Percentiles rank a stretch among this genome's conserved stretches.
Evolutionary conservation across 495 filamentous ascomycete genomes (phyloP).

Genomic region (Hypoxylon trugodes): DNA sequence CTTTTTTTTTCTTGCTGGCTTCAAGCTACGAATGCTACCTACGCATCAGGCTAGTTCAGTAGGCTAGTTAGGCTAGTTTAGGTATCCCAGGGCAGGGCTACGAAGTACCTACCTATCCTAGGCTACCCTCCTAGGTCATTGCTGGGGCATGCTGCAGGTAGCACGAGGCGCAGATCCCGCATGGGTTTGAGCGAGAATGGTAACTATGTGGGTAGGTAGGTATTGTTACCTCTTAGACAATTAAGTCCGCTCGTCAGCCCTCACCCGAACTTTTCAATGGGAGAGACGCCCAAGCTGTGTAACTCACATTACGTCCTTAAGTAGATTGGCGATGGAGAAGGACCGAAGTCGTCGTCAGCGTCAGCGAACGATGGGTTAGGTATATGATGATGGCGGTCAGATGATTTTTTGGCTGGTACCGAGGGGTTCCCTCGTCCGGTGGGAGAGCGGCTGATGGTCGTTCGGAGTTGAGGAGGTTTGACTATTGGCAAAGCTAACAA

Average conservation of each 20-base stretch:
- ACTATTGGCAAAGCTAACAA: not conserved
- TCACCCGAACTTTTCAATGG: not conserved
- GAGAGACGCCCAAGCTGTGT: conserved; percentile 3
- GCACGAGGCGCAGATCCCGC: conserved; percentile 37
- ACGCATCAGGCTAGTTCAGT: conserved; percentile 29
- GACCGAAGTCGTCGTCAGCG: conserved; percentile 34
- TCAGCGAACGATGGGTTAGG: conserved; percentile 27
- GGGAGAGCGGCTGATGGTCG: conserved; percentile 16
- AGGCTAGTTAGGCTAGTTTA: conserved; percentile 22
- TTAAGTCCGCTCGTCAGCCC: conserved; percentile 7
- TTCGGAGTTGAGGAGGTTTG: not conserved
- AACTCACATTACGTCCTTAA: conserved; percentile 6
- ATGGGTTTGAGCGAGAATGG: conserved; percentile 9
- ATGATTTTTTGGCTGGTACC: conserved; percentile 13
- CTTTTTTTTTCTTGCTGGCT: conserved; percentile 6
- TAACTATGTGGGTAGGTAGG: not conserved
- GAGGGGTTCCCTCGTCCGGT: conserved; percentile 26
- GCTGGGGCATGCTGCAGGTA: conserved; percentile 31
- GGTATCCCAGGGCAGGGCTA: conserved; percentile 24
- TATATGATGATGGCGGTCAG: conserved; percentile 21
- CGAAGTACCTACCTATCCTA: conserved; percentile 34
- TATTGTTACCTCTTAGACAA: not conserved
- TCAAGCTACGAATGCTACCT: conserved; percentile 27
- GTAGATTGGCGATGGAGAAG: conserved; percentile 18
- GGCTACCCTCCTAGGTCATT: no score